phyloP scores from a whole-genome alignment of 768 basidiomycete species.

The Suillus bovinus region DNA sequence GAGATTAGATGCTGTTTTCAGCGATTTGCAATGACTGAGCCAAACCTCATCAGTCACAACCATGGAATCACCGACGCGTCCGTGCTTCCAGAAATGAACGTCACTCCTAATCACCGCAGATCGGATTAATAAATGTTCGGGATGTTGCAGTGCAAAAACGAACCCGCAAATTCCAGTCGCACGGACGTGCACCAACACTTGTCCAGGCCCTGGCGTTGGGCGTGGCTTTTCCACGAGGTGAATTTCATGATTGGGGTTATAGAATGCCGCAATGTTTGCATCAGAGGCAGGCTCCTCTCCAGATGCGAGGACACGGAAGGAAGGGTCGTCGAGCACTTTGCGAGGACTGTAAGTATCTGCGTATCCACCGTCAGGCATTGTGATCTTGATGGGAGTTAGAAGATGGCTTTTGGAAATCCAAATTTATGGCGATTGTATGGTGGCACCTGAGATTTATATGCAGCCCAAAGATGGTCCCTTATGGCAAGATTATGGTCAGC shows the following conservation, averaged over 20 bases:
- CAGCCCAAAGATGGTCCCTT: not conserved
- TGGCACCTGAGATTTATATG: not conserved
- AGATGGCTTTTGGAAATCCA: not conserved
- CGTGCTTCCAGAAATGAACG: slow-evolving; percentile 75
- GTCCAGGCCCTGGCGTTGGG: slow-evolving; percentile 60
- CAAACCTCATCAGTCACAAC: slow-evolving; percentile 63
- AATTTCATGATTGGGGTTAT: slow-evolving; percentile 62
- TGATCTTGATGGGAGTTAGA: not conserved
- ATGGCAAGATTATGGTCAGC: slow-evolving; percentile 1
- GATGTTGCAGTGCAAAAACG: slow-evolving; percentile 18
- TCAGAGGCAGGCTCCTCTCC: slow-evolving; percentile 49
- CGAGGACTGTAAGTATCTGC: slow-evolving; percentile 54
- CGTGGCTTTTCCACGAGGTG: slow-evolving; percentile 68
- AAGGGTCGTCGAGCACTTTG: slow-evolving; percentile 55
- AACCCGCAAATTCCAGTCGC: slow-evolving; percentile 74
- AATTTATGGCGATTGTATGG: not conserved
- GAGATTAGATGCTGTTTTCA: not conserved
- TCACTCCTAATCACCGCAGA: slow-evolving; percentile 49
- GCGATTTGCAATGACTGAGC: not conserved
- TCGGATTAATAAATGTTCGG: not conserved
- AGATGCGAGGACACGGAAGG: slow-evolving; percentile 50
- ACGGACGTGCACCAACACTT: slow-evolving; percentile 65
- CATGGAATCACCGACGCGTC: slow-evolving; percentile 69
- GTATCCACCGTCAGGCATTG: slow-evolving; percentile 27
- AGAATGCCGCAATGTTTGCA: slow-evolving; percentile 63